phyloP scores from a whole-genome alignment of 441 rosid species.

The Capsella rubella region DNA sequence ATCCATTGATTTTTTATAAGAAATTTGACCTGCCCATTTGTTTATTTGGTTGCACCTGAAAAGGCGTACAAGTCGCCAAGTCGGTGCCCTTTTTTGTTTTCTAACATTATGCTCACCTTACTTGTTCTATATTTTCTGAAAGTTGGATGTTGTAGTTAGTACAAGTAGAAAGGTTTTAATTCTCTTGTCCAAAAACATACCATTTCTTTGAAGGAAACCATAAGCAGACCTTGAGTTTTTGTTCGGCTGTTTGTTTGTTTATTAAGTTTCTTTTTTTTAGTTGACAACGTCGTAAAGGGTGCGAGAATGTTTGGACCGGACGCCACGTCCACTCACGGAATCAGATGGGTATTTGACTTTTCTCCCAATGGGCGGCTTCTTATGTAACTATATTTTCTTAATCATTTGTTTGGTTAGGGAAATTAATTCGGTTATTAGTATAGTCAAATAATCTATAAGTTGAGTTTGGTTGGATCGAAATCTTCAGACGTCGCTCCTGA shows the following conservation, averaged over 20 bases:
- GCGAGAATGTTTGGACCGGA: constrained; percentile 30
- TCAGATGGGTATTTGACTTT: constrained; percentile 30
- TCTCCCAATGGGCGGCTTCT: constrained; percentile 40
- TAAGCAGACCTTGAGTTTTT: not conserved
- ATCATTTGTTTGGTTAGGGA: not conserved
- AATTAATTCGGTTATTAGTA: constrained; percentile 14
- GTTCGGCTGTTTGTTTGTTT: too few relatives aligned
- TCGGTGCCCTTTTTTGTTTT: constrained; percentile 26
- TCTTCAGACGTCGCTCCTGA: constrained; percentile 34
- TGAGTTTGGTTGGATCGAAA: not conserved
- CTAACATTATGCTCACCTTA: not conserved
- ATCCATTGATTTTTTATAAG: constrained; percentile 1
- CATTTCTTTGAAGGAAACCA: too few relatives aligned
- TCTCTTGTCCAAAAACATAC: not conserved
- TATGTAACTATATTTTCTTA: too few relatives aligned
- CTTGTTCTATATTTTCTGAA: not conserved
- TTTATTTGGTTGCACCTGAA: constrained; percentile 23
- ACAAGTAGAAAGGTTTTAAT: not conserved
- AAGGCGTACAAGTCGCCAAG: constrained; percentile 38
- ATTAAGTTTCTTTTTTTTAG: too few relatives aligned
- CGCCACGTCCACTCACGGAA: constrained; percentile 32
- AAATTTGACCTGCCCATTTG: constrained; percentile 24
- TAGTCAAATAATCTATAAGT: not conserved
- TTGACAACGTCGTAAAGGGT: constrained; percentile 22
- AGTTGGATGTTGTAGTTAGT: not conserved